phyloP scores from a whole-genome alignment of 768 basidiomycete genomes.

The Leccinum variicolor region DNA sequence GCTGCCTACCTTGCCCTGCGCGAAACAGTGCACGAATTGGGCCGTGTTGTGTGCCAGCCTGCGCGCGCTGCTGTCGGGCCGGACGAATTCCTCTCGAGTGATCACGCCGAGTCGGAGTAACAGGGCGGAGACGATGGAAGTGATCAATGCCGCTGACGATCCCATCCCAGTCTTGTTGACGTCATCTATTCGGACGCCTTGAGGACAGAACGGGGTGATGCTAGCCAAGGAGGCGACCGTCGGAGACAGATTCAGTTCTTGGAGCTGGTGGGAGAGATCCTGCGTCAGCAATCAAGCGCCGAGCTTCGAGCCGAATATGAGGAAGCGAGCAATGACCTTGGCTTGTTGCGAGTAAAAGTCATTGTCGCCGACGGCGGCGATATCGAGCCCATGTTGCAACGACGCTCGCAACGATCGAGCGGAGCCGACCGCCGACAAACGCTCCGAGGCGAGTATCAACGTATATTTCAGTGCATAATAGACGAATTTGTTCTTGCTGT shows the following conservation, averaged over 20 bases:
- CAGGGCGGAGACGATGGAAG: slow-evolving; percentile 85
- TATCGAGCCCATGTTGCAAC: slow-evolving; percentile 59
- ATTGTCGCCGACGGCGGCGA: slow-evolving; percentile 89
- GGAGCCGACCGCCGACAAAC: slow-evolving; percentile 22
- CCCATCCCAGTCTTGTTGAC: slow-evolving; percentile 99
- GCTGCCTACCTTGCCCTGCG: slow-evolving; percentile 97
- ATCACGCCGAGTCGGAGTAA: slow-evolving; percentile 73
- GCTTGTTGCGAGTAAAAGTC: slow-evolving; percentile 93
- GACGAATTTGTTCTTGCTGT: slow-evolving; percentile 86
- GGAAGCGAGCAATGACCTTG: slow-evolving; percentile 48
- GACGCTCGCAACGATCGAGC: slow-evolving; percentile 40
- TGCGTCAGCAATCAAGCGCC: slow-evolving; percentile 3
- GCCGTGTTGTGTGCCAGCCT: slow-evolving; percentile 85
- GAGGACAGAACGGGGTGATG: slow-evolving; percentile 74
- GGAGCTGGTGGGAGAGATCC: slow-evolving; percentile 46
- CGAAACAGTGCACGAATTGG: slow-evolving; percentile 92
- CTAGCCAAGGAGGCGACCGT: slow-evolving; percentile 60
- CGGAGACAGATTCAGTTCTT: slow-evolving; percentile 55
- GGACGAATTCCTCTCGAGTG: slow-evolving; percentile 44
- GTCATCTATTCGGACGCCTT: slow-evolving; percentile 61
- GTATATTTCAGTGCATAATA: slow-evolving; percentile 83
- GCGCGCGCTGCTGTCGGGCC: slow-evolving; percentile 44
- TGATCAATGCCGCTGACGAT: slow-evolving; percentile 95
- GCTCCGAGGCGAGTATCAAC: slow-evolving; percentile 63
- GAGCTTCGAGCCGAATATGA: neutral